phyloP scores from a whole-genome alignment of 345 rosid genomes.

The Eucalyptus urophylla region DNA sequence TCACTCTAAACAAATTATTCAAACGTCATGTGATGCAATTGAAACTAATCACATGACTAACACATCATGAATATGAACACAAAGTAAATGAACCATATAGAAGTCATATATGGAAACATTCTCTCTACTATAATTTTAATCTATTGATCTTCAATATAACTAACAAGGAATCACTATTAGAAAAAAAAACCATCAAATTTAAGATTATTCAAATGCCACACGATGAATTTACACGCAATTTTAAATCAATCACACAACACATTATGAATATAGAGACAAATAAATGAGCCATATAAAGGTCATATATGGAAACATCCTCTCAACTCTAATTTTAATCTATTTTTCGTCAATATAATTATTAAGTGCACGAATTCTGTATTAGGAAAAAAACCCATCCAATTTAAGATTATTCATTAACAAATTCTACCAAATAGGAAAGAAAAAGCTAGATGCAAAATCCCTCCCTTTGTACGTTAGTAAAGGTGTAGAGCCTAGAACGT shows the following conservation, averaged over 20 bases:
- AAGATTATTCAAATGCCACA: not conserved
- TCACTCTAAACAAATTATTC: not conserved
- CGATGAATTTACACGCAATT: accelerated
- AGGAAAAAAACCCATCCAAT: not conserved
- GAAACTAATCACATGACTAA: accelerated
- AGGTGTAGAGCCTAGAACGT: not conserved
- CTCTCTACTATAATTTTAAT: not conserved
- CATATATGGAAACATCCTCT: not conserved
- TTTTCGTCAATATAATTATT: not conserved
- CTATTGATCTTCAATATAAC: not conserved
- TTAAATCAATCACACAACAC: not conserved
- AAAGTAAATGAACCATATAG: not conserved
- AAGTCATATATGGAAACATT: not conserved
- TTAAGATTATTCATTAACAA: not conserved
- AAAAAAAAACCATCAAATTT: not conserved
- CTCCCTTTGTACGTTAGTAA: not conserved
- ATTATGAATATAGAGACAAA: not conserved
- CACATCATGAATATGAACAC: not conserved
- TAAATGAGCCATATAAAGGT: not conserved
- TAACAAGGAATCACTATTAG: not conserved
- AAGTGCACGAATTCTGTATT: not conserved
- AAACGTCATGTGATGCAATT: not conserved
- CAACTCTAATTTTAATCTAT: not conserved
- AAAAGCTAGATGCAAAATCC: not conserved
- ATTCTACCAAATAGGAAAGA: not conserved